Evolutionary conservation across 2,329 filamentous ascomycete genomes (phyloP).

Genomic region (Colletotrichum acutatum): DNA sequence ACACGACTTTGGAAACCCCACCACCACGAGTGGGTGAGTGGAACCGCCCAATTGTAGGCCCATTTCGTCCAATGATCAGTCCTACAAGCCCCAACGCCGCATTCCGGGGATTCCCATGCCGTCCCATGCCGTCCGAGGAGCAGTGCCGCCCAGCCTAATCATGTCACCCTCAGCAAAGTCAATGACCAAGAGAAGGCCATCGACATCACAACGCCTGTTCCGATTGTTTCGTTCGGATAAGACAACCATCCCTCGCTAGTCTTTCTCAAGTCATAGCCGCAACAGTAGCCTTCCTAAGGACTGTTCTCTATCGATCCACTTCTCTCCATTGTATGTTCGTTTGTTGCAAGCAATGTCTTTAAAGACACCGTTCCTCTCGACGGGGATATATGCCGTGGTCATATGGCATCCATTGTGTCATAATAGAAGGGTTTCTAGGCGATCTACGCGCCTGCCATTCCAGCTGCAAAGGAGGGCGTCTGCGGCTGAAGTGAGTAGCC

Average conservation of each 20-base stretch:
- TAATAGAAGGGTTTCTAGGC: background rate
- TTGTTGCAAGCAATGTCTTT: background rate
- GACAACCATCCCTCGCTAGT: background rate
- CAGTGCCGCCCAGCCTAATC: constrained; percentile 20
- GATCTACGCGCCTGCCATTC: constrained; percentile 36
- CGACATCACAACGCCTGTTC: constrained; percentile 23
- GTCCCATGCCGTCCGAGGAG: constrained; percentile 15
- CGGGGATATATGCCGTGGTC: background rate
- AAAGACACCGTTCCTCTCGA: background rate
- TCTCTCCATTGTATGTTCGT: background rate
- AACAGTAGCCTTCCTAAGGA: background rate
- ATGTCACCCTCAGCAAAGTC: constrained; percentile 24
- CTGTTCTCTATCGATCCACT: background rate
- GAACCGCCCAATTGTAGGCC: constrained; percentile 14
- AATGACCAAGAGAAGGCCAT: constrained; percentile 22
- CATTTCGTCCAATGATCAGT: constrained; percentile 25
- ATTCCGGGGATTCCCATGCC: constrained; percentile 26
- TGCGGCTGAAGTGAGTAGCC: constrained; percentile 50
- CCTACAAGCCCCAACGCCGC: constrained; percentile 31
- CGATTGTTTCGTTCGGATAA: background rate
- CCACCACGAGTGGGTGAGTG: constrained; percentile 3
- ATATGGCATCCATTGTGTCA: background rate
- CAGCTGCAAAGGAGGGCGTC: constrained; percentile 35
- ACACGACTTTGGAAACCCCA: constrained; percentile 1
- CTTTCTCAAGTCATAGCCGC: constrained; percentile 8